Base-by-base conservation (phyloP, 768 basidiomycete species). In the Boletus huronensis region DNA sequence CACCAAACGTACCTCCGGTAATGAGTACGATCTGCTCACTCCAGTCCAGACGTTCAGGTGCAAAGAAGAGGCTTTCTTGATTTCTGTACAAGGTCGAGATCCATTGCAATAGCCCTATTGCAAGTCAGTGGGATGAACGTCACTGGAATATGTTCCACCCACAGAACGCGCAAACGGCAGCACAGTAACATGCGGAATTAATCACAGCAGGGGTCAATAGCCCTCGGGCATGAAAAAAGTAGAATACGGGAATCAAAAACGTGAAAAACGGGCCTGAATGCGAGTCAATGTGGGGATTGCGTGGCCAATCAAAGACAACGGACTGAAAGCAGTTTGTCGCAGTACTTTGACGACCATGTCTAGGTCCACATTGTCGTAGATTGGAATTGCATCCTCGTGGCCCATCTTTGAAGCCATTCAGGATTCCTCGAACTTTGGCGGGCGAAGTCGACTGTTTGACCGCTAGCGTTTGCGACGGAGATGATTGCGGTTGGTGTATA, bases 1-100 rank as follows among this genome's bases (percentile, higher is more conserved):
- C 23, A 2, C 23, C 11, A 49, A n/a, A 49, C 81, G 44, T 55
- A 90, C 93, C 95, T 49, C 96, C 96, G 7, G 96, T 98, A 53
- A 98, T 78, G 36, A 98, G 76, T 5, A 98, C 85, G 52, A 96
- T 83, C 71, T 98, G 91, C 43, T 93, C 84, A 42, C 80, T 81
- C 96, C 95, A 98, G 60, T 93, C 84, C 28, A 93, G 70, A 35
- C 73, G 79, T 14, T 74, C 67, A 3, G 86, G 83, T 0, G 79
- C 76, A 55, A 83, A 83, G 23, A 93, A 69, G 21, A 85, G 65
- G 58, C 75, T 84, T 28, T 81, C 81, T 68, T 88, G 85, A 63
- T 91, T 93, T 50, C 89, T 79, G 68, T 91, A 90, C 43, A 90
- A 62, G 44, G 74, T 77, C 21, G 90, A 89, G 54, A 79, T 75